Percentiles rank a stretch among this genome's conserved stretches.
phyloP scores from a whole-genome alignment of 306 rosid species.

The Lupinus albus region DNA sequence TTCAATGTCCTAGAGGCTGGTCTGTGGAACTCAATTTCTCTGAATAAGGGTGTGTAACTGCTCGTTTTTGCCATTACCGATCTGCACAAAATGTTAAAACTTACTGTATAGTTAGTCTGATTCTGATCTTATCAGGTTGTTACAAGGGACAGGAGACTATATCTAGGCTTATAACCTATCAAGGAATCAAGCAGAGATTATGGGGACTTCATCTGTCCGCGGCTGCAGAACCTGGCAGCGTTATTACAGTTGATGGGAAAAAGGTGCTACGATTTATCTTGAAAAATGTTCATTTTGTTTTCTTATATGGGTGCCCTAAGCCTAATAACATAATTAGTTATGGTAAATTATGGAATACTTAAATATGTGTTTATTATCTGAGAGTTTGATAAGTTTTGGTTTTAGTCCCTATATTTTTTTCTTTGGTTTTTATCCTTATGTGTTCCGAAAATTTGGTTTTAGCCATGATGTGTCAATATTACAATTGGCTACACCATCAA shows the following conservation, averaged over 20 bases:
- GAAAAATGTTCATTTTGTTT: not conserved
- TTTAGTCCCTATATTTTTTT: too few relatives aligned
- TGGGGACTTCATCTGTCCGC: conserved; percentile 86
- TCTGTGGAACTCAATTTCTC: conserved; percentile 91
- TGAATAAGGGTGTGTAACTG: conserved; percentile 64
- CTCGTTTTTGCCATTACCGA: conserved; percentile 29
- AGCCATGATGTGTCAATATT: too few relatives aligned
- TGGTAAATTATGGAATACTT: too few relatives aligned
- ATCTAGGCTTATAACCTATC: conserved; percentile 85
- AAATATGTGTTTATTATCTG: too few relatives aligned
- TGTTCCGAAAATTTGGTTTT: too few relatives aligned
- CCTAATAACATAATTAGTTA: too few relatives aligned
- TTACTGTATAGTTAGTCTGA: conserved; percentile 32
- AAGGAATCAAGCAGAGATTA: conserved; percentile 88
- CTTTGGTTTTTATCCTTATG: too few relatives aligned
- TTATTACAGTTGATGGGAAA: conserved; percentile 68
- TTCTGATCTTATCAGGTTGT: conserved; percentile 66
- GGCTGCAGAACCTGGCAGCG: conserved; percentile 77
- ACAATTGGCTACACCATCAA: too few relatives aligned
- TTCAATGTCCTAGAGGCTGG: conserved; percentile 88
- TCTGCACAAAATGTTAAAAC: conserved; percentile 27
- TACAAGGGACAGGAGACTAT: conserved; percentile 97
- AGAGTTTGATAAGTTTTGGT: too few relatives aligned
- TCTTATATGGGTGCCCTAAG: not conserved
- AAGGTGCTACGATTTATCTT: conserved; percentile 51